phyloP scores from a whole-genome alignment of 1,284 basidiomycete genomes.

The Naganishia albida region DNA sequence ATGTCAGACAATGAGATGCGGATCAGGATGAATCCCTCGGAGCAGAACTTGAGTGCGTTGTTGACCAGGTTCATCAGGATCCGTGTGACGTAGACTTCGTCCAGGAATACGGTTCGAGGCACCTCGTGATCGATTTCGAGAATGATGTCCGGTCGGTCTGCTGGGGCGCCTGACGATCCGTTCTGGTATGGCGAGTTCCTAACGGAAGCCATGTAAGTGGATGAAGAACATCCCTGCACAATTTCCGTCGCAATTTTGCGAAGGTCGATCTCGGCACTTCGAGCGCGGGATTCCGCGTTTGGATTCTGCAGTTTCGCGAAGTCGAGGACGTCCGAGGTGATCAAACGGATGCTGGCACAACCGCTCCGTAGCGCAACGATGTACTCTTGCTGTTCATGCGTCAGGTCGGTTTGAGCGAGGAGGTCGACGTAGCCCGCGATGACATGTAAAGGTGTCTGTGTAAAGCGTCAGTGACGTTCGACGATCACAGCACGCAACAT shows the following conservation, averaged over 20 bases:
- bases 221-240: conserved; percentile 21
- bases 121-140: conserved; percentile 35
- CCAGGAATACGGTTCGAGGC: conserved; percentile 34
- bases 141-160: conserved; percentile 35
- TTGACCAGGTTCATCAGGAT: conserved; percentile 39
- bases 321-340: conserved; percentile 38
- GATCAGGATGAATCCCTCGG: conserved; percentile 36
- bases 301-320: conserved; percentile 35
- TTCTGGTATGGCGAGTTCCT: conserved; percentile 29
- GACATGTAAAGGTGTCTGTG: conserved; percentile 37
- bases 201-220: conserved; percentile 25
- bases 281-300: conserved; percentile 16
- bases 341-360: conserved; percentile 37
- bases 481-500: conserved; percentile 2
- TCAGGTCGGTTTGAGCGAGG: conserved; percentile 34
- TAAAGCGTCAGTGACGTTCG: neutral
- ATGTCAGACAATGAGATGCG: conserved; percentile 17
- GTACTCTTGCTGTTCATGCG: conserved; percentile 36
- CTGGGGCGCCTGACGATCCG: conserved; percentile 10
- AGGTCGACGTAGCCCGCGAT: conserved; percentile 38
- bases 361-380: conserved; percentile 35
- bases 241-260: conserved; percentile 26
- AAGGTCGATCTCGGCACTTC: conserved; percentile 25
- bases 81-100: conserved; percentile 36
- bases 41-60: conserved; percentile 38